phyloP scores from a whole-genome alignment of 179 eudicot species.

The Spergularia azorica region DNA sequence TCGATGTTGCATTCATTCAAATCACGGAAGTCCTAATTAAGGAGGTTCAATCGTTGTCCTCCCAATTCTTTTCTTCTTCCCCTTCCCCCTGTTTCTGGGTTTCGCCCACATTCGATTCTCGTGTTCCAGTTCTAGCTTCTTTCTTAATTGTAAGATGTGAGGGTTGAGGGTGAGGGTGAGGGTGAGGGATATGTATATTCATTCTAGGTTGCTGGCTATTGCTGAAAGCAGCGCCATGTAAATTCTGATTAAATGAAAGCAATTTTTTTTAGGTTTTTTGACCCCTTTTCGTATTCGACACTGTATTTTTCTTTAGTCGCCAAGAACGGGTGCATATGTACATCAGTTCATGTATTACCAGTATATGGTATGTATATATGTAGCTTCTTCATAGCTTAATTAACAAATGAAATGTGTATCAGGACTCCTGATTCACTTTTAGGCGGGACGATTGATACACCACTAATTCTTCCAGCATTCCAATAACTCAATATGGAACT shows the following conservation, averaged over 20 bases:
- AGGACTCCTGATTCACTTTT: too few species aligned
- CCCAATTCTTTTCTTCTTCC: constrained; percentile 26
- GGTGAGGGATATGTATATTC: constrained; percentile 47
- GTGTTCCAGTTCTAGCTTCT: constrained; percentile 26
- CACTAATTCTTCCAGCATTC: too few species aligned
- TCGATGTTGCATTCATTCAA: constrained; percentile 23
- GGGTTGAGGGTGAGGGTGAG: constrained; percentile 34
- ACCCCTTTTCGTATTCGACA: neutral
- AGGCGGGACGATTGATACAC: too few species aligned
- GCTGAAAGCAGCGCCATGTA: constrained; percentile 51
- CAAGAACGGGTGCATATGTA: too few species aligned
- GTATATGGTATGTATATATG: too few species aligned
- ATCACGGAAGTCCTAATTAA: constrained; percentile 12
- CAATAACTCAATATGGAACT: too few species aligned
- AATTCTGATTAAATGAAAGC: constrained; percentile 52
- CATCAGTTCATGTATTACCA: too few species aligned
- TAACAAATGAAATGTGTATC: too few species aligned
- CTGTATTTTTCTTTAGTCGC: too few species aligned
- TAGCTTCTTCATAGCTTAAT: too few species aligned
- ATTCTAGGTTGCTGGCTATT: constrained; percentile 45
- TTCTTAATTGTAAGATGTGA: constrained; percentile 28
- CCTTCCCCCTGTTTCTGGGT: neutral
- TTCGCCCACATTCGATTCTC: constrained; percentile 26
- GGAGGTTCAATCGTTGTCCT: constrained; percentile 23
- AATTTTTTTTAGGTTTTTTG: constrained; percentile 22